Conservation (phyloP, 345 rosid species). For the Euclidium syriacum region DNA sequence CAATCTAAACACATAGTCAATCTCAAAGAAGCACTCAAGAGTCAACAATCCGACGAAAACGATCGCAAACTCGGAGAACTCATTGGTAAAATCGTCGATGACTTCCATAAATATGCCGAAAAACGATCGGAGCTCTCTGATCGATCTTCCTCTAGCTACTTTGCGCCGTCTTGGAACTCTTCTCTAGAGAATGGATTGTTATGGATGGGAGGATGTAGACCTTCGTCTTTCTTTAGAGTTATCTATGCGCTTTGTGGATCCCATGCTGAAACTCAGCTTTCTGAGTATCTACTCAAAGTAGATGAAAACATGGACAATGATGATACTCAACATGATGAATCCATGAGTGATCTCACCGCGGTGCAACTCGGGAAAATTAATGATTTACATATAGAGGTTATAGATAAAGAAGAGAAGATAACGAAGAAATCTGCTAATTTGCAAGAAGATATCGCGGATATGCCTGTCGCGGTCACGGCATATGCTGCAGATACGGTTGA, state of each 20-base stretch:
- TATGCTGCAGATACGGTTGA: not conserved
- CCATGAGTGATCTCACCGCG: conserved; percentile 27
- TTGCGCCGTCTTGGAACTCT: conserved; percentile 39
- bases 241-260: conserved; percentile 32
- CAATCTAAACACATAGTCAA: conserved; percentile 13
- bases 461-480: conserved; percentile 30
- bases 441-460: conserved; percentile 46
- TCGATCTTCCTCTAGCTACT: conserved; percentile 14
- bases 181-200: conserved; percentile 39
- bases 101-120: conserved; percentile 23
- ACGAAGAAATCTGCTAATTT: conserved; percentile 24
- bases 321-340: not conserved
- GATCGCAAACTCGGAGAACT: conserved; percentile 3
- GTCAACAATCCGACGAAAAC: not conserved
- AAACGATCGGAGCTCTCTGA: conserved; percentile 15
- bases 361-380: conserved; percentile 26
- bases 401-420: conserved; percentile 34
- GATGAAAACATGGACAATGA: not conserved
- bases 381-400: conserved; percentile 28
- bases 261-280: conserved; percentile 21
- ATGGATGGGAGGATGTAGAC: conserved; percentile 49
- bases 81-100: not conserved
- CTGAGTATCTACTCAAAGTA: not conserved
- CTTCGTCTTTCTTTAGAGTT: conserved; percentile 37
- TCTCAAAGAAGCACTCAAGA: conserved; percentile 26